These are phyloP conservation scores for Lachnellula willkommii DNA, from an alignment of 2,329 filamentous ascomycete genomes.

Conservation along the genomic window DNA sequence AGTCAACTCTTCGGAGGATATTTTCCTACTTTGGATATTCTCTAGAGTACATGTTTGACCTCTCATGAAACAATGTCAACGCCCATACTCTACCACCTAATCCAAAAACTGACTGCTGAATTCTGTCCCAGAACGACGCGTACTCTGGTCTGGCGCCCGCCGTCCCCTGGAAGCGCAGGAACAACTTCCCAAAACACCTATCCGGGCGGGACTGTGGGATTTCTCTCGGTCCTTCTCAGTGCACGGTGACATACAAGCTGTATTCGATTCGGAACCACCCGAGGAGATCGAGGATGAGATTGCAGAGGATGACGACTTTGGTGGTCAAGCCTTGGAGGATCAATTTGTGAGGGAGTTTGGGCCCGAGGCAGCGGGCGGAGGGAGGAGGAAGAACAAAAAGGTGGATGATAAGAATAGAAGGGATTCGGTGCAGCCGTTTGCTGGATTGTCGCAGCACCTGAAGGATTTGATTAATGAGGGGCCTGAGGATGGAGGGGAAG, in stretches of 20 bases:
- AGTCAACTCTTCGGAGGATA: too few species aligned
- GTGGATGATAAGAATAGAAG: slow-evolving; percentile 16
- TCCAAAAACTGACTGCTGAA: too few species aligned
- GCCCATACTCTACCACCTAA: too few species aligned
- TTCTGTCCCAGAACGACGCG: slow-evolving; percentile 55
- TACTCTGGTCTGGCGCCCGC: slow-evolving; percentile 49
- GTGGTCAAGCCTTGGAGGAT: slow-evolving; percentile 10
- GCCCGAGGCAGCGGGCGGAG: slow-evolving; percentile 1
- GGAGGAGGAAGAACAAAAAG: slow-evolving; percentile 5
- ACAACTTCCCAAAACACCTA: slow-evolving; percentile 17
- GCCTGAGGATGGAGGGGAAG: slow-evolving; percentile 16
- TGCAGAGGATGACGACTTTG: slow-evolving; percentile 14
- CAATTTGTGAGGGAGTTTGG: slow-evolving; percentile 20
- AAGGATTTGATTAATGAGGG: slow-evolving; percentile 19
- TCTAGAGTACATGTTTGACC: too few species aligned
- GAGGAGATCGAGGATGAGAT: slow-evolving; percentile 22
- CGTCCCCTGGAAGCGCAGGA: slow-evolving; percentile 19
- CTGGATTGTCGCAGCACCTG: slow-evolving; percentile 18
- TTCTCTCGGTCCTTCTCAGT: slow-evolving; percentile 27
- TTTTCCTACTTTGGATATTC: too few species aligned
- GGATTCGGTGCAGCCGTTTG: slow-evolving; percentile 27
- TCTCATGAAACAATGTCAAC: too few species aligned
- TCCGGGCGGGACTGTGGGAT: slow-evolving; percentile 23
- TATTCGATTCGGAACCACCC: slow-evolving; percentile 30
- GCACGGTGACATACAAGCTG: slow-evolving; percentile 30